These are phyloP conservation scores for Pseudogymnoascus sp. DNA, from an alignment of 2,329 filamentous ascomycete genomes.

Conservation along the genomic window DNA sequence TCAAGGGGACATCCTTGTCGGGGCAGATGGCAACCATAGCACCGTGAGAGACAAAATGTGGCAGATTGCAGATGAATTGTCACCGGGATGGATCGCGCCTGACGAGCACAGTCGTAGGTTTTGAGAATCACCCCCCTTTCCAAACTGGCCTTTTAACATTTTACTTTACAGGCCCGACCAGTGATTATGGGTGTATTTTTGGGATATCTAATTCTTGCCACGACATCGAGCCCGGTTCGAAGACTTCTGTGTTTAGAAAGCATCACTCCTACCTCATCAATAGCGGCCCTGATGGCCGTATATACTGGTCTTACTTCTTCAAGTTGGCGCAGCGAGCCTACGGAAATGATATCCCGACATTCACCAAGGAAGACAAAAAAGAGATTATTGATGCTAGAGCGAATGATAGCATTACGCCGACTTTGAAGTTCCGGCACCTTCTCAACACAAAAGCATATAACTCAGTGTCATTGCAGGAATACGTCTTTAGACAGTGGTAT, in stretches of 20 bases:
- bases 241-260: slow-evolving; percentile 11
- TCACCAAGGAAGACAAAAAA: slow-evolving; percentile 23
- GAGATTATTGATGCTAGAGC: slow-evolving; percentile 17
- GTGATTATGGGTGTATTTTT: slow-evolving; percentile 6
- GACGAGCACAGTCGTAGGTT: slow-evolving; percentile 13
- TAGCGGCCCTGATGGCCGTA: slow-evolving; percentile 15
- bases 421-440: slow-evolving; percentile 24
- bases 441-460: slow-evolving; percentile 18
- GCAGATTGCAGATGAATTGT: slow-evolving; percentile 17
- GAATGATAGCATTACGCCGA: slow-evolving; percentile 18
- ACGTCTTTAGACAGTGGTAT: slow-evolving; percentile 32
- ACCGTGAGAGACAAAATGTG: slow-evolving; percentile 28
- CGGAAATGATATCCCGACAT: slow-evolving; percentile 22
- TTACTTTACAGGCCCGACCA: neutral
- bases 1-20: slow-evolving; percentile 30
- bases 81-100: slow-evolving; percentile 21
- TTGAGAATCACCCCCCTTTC: slow-evolving; percentile 16
- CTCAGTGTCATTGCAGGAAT: slow-evolving; percentile 29
- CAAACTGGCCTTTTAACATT: neutral
- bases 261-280: slow-evolving; percentile 15
- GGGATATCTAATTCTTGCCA: slow-evolving; percentile 12
- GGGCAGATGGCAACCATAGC: slow-evolving; percentile 36
- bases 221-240: slow-evolving; percentile 7
- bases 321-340: slow-evolving; percentile 20
- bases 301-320: slow-evolving; percentile 18